Evolutionary conservation across 352 stramenopile species (phyloP).

Genomic region (Phytopythium helicoides): DNA sequence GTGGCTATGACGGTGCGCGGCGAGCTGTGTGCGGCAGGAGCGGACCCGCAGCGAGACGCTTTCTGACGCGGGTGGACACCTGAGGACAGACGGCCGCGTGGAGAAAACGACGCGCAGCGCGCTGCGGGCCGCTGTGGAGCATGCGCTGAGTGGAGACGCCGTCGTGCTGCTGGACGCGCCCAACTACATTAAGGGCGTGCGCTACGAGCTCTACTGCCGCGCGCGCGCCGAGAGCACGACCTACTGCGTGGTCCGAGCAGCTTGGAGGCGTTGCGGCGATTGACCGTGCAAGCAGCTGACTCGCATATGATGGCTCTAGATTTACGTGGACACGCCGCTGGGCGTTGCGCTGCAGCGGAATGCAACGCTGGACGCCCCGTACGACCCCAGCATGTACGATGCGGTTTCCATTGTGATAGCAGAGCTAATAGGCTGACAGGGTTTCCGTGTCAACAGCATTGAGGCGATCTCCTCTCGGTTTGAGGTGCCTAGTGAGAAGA

Average conservation of each 20-base stretch:
- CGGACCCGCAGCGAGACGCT: constrained; percentile 4
- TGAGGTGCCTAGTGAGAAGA: constrained; percentile 90
- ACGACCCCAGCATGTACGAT: constrained; percentile 49
- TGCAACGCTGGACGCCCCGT: constrained; percentile 22
- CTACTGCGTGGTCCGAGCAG: constrained; percentile 76
- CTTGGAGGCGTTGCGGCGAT: background rate
- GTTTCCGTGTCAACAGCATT: constrained; percentile 35
- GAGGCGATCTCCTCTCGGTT: constrained; percentile 86
- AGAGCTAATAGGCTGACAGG: no score
- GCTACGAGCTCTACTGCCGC: constrained; percentile 95
- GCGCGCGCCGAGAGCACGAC: constrained; percentile 88
- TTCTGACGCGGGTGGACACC: background rate
- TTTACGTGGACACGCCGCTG: constrained; percentile 74
- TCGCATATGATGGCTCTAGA: constrained; percentile 9
- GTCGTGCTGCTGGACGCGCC: constrained; percentile 92
- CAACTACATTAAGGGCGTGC: constrained; percentile 95
- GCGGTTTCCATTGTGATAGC: no score
- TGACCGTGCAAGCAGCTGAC: background rate
- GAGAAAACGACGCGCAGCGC: constrained; percentile 76
- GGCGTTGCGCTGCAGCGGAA: constrained; percentile 61
- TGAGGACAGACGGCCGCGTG: constrained; percentile 35
- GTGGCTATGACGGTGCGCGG: constrained; percentile 54
- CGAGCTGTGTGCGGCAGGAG: no score
- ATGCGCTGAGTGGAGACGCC: constrained; percentile 48
- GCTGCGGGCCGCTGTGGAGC: constrained; percentile 63